A percentile compares a stretch with the other conserved stretches of the same genome.
These are phyloP conservation scores for Giardia muris DNA, from an alignment of 208 protist species.

Conservation along the genomic window DNA sequence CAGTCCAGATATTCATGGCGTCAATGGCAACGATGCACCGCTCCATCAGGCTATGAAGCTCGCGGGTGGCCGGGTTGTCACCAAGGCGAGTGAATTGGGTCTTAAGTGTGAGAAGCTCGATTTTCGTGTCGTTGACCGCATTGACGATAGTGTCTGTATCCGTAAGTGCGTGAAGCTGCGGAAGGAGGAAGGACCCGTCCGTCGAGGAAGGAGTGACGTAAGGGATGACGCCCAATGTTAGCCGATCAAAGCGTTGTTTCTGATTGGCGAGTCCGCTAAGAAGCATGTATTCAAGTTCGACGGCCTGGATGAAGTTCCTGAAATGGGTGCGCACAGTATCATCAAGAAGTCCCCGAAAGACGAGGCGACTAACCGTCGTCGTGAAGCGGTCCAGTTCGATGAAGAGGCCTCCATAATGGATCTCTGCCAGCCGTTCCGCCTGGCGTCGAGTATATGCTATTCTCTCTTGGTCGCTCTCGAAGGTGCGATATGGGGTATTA, in stretches of 20 bases:
- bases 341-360: not conserved
- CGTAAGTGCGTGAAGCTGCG: not conserved
- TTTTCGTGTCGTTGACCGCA: not conserved
- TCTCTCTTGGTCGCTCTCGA: not conserved
- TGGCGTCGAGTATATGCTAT: not conserved
- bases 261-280: not conserved
- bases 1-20: not conserved
- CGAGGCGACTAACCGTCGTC: not conserved
- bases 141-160: not conserved
- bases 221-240: not conserved
- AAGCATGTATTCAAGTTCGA: not conserved
- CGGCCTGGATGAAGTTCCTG: not conserved
- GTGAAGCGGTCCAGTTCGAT: constrained; percentile 19
- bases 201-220: not conserved
- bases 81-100: not conserved
- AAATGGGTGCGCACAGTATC: not conserved
- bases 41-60: not conserved
- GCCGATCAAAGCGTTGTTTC: not conserved
- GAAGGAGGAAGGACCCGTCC: not conserved
- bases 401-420: constrained; percentile 3
- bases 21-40: not conserved
- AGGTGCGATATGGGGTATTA: not conserved
- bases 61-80: not conserved
- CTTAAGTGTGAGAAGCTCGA: not conserved
- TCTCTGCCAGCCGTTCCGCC: not conserved